Evolutionary conservation across 2,329 filamentous ascomycete species (phyloP).

Genomic region (Talaromyces sp.): DNA sequence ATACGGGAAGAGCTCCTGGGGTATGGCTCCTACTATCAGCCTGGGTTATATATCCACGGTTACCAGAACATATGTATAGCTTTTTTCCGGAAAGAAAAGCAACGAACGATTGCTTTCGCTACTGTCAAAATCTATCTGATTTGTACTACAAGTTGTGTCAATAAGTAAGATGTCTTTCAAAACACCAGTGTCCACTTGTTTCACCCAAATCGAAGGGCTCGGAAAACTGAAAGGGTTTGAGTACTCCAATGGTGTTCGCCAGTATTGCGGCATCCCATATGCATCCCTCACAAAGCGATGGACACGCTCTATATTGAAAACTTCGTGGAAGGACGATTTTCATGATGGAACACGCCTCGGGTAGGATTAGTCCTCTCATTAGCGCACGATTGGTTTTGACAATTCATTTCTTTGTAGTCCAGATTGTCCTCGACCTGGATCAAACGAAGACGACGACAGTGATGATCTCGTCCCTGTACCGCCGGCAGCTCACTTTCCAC

Average conservation of each 20-base stretch:
- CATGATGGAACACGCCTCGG: too few species aligned
- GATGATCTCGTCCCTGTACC: too few species aligned
- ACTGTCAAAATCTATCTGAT: background rate
- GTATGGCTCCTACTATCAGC: background rate
- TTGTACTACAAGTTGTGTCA: background rate
- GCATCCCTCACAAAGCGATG: background rate
- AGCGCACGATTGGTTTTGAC: too few species aligned
- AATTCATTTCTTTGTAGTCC: too few species aligned
- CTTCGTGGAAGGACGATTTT: too few species aligned
- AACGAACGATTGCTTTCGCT: background rate
- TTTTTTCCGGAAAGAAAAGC: background rate
- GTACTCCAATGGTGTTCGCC: background rate
- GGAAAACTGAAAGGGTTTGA: background rate
- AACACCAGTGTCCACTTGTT: background rate
- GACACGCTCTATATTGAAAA: background rate
- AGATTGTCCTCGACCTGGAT: too few species aligned
- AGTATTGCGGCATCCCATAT: background rate
- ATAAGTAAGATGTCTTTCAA: background rate
- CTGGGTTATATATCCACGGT: background rate
- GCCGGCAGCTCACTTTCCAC: too few species aligned
- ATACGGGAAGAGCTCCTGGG: background rate
- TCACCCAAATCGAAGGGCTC: background rate
- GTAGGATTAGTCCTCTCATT: too few species aligned
- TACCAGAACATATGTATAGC: background rate
- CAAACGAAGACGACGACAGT: too few species aligned